Evolutionary conservation across 345 rosid genomes (phyloP).

Genomic region (Citrus glauca): DNA sequence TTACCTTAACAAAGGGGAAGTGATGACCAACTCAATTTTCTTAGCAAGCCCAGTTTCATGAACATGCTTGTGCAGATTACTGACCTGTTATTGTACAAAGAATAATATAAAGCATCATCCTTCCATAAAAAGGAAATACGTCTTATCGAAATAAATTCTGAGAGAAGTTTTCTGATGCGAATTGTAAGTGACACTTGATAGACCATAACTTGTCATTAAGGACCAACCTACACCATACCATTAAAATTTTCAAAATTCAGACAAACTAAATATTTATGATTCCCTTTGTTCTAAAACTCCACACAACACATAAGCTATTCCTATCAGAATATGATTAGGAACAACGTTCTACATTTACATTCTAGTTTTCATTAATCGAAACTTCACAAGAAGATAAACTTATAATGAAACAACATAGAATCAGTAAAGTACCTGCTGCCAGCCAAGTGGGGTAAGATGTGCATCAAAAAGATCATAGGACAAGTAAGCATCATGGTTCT

Average conservation of each 20-base stretch:
- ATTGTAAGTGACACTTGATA: neutral
- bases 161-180: neutral
- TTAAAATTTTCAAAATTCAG: neutral
- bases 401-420: neutral
- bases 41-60: slow-evolving; percentile 40
- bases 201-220: neutral
- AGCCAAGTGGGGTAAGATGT: slow-evolving; percentile 78
- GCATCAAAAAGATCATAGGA: slow-evolving; percentile 77
- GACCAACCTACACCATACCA: neutral
- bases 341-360: neutral
- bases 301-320: neutral
- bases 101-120: neutral
- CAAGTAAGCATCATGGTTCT: slow-evolving; percentile 34
- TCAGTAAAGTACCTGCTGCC: slow-evolving; percentile 58
- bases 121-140: neutral
- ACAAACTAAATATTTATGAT: neutral
- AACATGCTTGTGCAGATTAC: slow-evolving; percentile 65
- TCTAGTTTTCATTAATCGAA: neutral
- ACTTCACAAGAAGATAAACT: neutral
- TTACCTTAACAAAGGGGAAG: slow-evolving; percentile 68
- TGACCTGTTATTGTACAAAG: slow-evolving; percentile 43
- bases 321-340: neutral
- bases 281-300: neutral
- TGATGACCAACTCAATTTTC: slow-evolving; percentile 57
- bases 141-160: neutral